A percentile compares a stretch with the other conserved stretches of the same genome.
Conservation (phyloP, 129 eudicot genomes). For the Glebionis coronaria region DNA sequence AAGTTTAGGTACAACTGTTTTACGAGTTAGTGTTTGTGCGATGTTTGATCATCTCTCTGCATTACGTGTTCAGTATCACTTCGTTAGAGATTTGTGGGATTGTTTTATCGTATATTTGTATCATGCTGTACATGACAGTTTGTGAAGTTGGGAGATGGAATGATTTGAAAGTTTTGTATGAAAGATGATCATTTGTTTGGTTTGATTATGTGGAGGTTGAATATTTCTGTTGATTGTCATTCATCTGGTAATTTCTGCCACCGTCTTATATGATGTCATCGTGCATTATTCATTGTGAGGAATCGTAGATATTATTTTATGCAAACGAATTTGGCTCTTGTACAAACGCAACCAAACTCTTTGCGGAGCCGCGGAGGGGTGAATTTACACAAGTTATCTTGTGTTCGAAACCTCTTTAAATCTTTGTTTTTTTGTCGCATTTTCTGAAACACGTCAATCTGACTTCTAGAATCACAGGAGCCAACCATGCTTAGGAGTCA, state of each 20-base stretch:
- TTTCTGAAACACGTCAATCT: no score
- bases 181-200: not conserved
- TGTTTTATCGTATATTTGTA: conserved; percentile 17
- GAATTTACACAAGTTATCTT: no score
- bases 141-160: not conserved
- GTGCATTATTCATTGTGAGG: no score
- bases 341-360: no score
- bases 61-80: conserved; percentile 7
- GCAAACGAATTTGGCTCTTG: no score
- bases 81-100: not conserved
- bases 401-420: no score
- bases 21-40: conserved; percentile 9
- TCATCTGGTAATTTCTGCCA: not conserved
- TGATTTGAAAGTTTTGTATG: not conserved
- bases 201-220: not conserved
- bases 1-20: not conserved
- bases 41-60: conserved; percentile 2
- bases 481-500: no score
- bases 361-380: no score
- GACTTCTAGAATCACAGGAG: no score
- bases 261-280: no score
- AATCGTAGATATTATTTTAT: no score
- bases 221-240: not conserved
- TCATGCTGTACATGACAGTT: conserved; percentile 5
- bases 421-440: no score